A percentile compares a stretch with the other conserved stretches of the same genome.
These are phyloP conservation scores for Psilocybe azurescens DNA, from an alignment of 768 basidiomycete genomes.

Conservation along the genomic window DNA sequence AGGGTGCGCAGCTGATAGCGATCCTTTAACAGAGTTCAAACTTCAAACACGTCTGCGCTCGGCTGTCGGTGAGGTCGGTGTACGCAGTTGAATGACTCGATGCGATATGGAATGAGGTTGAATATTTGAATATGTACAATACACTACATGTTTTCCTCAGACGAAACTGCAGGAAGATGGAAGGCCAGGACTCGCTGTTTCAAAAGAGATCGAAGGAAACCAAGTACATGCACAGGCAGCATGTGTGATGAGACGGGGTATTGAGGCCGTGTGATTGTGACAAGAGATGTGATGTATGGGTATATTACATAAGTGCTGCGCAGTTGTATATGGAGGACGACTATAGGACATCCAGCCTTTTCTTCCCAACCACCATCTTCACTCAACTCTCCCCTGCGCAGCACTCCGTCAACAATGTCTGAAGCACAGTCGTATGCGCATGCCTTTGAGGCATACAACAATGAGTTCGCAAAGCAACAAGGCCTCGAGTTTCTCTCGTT, in stretches of 20 bases:
- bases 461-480: constrained; percentile 43
- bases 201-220: not conserved
- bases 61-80: not conserved
- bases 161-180: too few species aligned
- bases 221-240: not conserved
- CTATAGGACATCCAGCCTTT: constrained; percentile 20
- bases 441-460: constrained; percentile 38
- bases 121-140: too few species aligned
- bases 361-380: constrained; percentile 38
- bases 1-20: constrained; percentile 17
- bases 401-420: constrained; percentile 37
- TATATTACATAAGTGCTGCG: constrained; percentile 38
- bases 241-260: constrained; percentile 15
- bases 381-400: constrained; percentile 31
- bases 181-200: not conserved
- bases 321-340: constrained; percentile 34
- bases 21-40: constrained; percentile 2
- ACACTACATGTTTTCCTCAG: too few species aligned
- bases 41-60: not conserved
- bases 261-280: constrained; percentile 15
- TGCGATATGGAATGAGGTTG: too few species aligned
- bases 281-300: constrained; percentile 12
- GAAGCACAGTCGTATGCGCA: constrained; percentile 36
- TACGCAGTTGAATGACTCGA: not conserved
- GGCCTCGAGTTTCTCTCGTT: constrained; percentile 73